A percentile compares a stretch with the other conserved stretches of the same genome.
Evolutionary conservation across 305 asterid species (phyloP).

Genomic region (Salvia sclarea): DNA sequence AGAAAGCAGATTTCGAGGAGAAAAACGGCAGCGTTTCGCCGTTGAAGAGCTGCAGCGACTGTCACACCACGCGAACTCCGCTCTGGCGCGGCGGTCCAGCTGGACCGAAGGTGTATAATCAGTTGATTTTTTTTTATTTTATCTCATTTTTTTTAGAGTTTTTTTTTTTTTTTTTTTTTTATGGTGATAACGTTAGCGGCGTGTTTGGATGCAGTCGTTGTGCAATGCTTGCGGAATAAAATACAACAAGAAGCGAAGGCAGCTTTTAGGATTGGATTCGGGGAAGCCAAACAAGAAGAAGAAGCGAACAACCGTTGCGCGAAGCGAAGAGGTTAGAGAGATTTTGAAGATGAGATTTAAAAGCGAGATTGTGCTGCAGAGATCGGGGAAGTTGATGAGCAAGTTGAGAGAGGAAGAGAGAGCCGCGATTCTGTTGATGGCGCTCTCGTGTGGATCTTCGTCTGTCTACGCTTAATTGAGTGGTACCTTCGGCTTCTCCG

Average conservation of each 20-base stretch:
- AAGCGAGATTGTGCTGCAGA: slow-evolving; percentile 46
- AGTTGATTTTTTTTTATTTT: not conserved
- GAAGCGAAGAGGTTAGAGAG: slow-evolving; percentile 40
- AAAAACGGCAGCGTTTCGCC: slow-evolving; percentile 33
- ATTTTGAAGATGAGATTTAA: slow-evolving; percentile 58
- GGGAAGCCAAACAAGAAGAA: slow-evolving; percentile 45
- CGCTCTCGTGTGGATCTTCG: slow-evolving; percentile 76
- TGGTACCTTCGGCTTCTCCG: slow-evolving; percentile 33
- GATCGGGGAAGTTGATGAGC: slow-evolving; percentile 56
- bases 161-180: too few relatives aligned
- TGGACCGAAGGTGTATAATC: slow-evolving; percentile 99
- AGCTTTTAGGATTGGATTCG: slow-evolving; percentile 55
- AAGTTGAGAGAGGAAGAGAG: slow-evolving; percentile 76
- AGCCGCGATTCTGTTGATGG: slow-evolving; percentile 82
- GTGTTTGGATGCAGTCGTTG: slow-evolving; percentile 48
- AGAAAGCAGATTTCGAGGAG: slow-evolving; percentile 49
- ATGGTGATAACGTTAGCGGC: too few relatives aligned
- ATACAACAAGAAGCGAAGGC: slow-evolving; percentile 79
- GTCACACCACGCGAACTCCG: slow-evolving; percentile 85
- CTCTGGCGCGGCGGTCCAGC: slow-evolving; percentile 96
- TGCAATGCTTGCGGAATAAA: slow-evolving; percentile 96
- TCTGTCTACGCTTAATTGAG: slow-evolving; percentile 55
- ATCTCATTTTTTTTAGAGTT: not conserved
- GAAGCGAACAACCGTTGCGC: slow-evolving; percentile 40
- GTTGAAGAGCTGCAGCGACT: slow-evolving; percentile 63